Percentiles rank a stretch among this genome's conserved stretches.
phyloP scores from a whole-genome alignment of 352 stramenopile species.

The Elongisporangium anandrum region DNA sequence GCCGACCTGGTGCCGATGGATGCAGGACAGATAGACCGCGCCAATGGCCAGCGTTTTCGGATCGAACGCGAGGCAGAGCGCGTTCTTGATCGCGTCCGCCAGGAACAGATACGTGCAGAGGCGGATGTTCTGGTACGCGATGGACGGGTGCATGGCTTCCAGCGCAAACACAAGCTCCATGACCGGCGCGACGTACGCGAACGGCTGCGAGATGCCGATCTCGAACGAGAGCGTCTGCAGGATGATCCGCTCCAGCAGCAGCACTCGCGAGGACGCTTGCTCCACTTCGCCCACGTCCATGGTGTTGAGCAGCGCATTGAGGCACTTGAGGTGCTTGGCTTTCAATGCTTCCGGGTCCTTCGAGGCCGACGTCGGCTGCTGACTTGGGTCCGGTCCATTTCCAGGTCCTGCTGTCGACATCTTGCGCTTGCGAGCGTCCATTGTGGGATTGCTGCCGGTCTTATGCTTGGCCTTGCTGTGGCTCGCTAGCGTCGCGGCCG shows the following conservation, averaged over 20 bases:
- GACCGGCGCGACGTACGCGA: constrained; percentile 45
- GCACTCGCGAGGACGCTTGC: constrained; percentile 47
- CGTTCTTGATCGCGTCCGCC: constrained; percentile 53
- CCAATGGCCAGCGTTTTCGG: constrained; percentile 45
- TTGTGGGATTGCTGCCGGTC: constrained; percentile 18
- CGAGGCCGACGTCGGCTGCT: constrained; percentile 2
- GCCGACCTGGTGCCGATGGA: constrained; percentile 50
- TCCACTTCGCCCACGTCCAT: constrained; percentile 70
- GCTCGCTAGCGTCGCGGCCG: not conserved
- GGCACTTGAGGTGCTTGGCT: constrained; percentile 58
- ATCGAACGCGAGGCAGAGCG: constrained; percentile 49
- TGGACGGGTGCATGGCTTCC: constrained; percentile 48
- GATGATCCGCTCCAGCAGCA: constrained; percentile 67
- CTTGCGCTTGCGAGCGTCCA: constrained; percentile 11
- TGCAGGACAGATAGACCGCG: constrained; percentile 65
- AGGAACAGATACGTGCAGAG: constrained; percentile 50
- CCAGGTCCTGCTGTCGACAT: too few relatives aligned
- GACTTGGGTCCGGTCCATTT: not conserved
- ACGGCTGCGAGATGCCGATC: constrained; percentile 59
- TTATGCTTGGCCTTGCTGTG: constrained; percentile 6
- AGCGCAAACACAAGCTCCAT: constrained; percentile 57
- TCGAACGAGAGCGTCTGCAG: constrained; percentile 76
- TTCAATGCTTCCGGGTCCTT: constrained; percentile 57
- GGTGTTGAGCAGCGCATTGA: constrained; percentile 51
- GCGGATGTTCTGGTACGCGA: constrained; percentile 42